phyloP scores from a whole-genome alignment of 129 eudicot species.

The Apium graveolens region DNA sequence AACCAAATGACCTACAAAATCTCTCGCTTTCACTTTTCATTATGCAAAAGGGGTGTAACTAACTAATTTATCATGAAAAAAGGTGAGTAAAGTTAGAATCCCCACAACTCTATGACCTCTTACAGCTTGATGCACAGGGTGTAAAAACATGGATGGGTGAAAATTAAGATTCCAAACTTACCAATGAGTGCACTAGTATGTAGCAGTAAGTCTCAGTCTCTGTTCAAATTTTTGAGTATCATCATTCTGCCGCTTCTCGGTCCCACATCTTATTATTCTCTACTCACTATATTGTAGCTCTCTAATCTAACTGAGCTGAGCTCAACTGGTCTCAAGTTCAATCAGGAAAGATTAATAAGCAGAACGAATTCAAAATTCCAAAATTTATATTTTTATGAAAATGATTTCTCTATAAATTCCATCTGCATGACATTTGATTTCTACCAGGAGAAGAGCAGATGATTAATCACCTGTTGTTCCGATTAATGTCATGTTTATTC shows the following conservation, averaged over 20 bases:
- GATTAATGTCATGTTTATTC: too few relatives aligned
- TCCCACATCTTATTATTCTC: not conserved
- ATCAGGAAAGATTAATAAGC: too few relatives aligned
- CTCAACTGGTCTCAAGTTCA: too few relatives aligned
- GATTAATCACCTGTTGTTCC: too few relatives aligned
- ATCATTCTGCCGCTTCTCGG: not conserved
- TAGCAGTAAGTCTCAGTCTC: not conserved
- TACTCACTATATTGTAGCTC: not conserved
- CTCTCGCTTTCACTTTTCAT: slow-evolving; percentile 15
- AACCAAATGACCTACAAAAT: slow-evolving; percentile 13
- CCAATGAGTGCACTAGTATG: not conserved
- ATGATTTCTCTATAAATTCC: too few relatives aligned
- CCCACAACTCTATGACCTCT: not conserved
- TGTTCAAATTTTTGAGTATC: not conserved
- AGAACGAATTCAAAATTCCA: too few relatives aligned
- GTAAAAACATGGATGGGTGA: not conserved
- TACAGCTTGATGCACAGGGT: not conserved
- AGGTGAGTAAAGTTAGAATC: not conserved
- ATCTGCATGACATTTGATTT: too few relatives aligned
- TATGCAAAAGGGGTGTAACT: not conserved
- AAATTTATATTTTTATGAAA: too few relatives aligned
- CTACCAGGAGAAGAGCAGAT: too few relatives aligned
- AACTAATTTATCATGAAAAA: not conserved
- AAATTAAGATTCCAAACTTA: not conserved
- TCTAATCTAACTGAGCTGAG: too few relatives aligned